Evolutionary conservation across 345 rosid genomes (phyloP).

Genomic region (Lenwebbia sp.): DNA sequence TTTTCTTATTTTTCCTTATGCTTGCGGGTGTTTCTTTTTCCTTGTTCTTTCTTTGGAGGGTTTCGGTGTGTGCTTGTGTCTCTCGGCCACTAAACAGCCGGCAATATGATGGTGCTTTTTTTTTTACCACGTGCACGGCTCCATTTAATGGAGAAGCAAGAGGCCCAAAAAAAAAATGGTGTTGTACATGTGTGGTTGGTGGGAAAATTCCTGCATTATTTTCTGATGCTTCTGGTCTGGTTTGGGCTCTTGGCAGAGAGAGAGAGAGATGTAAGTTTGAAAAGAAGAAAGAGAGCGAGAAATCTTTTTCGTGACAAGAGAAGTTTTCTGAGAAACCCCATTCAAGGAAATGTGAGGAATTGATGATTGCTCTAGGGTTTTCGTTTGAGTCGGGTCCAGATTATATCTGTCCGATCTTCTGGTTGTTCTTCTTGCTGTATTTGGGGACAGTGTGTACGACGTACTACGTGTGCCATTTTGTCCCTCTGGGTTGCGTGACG

Average conservation of each 20-base stretch:
- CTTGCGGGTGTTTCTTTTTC: background rate
- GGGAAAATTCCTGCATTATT: background rate
- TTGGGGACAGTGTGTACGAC: background rate
- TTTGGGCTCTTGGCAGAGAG: background rate
- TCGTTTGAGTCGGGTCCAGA: background rate
- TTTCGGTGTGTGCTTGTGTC: background rate
- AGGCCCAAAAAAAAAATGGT: background rate
- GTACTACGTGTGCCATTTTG: background rate
- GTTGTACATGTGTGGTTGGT: background rate
- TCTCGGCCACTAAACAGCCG: background rate
- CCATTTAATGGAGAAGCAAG: background rate
- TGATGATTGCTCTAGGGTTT: background rate
- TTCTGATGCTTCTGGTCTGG: background rate
- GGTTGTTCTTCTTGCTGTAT: background rate
- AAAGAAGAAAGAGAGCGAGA: background rate
- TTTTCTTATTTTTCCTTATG: background rate
- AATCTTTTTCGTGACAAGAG: slow-evolving; percentile 10
- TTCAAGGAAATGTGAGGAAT: background rate
- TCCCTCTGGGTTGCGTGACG: background rate
- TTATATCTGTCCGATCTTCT: background rate
- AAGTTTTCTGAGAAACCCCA: background rate
- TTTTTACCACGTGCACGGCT: background rate
- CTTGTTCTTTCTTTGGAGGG: background rate
- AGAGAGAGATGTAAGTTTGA: background rate
- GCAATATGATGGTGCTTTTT: background rate